phyloP scores from a whole-genome alignment of 306 rosid genomes.

The Morella rubra region DNA sequence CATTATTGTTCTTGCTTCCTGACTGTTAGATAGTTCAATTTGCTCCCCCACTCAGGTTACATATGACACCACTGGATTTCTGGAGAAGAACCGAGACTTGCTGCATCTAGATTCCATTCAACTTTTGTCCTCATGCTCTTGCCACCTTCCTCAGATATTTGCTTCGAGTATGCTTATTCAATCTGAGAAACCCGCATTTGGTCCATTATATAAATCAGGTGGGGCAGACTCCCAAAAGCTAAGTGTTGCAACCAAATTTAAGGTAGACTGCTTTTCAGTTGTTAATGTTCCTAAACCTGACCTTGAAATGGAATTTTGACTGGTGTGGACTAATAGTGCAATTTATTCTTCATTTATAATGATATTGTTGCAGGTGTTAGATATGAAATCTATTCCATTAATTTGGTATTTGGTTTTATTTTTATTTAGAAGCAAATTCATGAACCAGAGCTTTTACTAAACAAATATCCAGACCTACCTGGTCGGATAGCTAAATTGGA shows the following conservation, averaged over 20 bases:
- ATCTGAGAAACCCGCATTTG: conserved; percentile 82
- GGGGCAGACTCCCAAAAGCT: conserved; percentile 98
- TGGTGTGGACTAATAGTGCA: no score
- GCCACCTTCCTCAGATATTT: conserved; percentile 86
- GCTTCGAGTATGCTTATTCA: conserved; percentile 82
- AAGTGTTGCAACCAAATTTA: conserved; percentile 96
- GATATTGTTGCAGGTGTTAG: not conserved
- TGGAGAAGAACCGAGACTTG: conserved; percentile 97
- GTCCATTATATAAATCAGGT: conserved; percentile 80
- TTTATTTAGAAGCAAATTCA: no score
- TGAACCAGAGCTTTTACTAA: no score
- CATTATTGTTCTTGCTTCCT: conserved; percentile 26
- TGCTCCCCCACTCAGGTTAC: conserved; percentile 67
- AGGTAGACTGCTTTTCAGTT: conserved; percentile 46
- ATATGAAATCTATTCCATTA: no score
- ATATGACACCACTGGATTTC: conserved; percentile 90
- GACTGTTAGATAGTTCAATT: conserved; percentile 41
- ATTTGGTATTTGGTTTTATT: no score
- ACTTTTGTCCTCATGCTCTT: conserved; percentile 89
- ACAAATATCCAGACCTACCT: no score
- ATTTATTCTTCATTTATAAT: not conserved
- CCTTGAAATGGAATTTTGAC: not conserved
- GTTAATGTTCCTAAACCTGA: not conserved
- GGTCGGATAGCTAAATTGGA: no score
- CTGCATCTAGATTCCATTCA: conserved; percentile 90